Evolutionary conservation across 2,329 filamentous ascomycete genomes (phyloP).

Genomic region (Westerdykella ornata): DNA sequence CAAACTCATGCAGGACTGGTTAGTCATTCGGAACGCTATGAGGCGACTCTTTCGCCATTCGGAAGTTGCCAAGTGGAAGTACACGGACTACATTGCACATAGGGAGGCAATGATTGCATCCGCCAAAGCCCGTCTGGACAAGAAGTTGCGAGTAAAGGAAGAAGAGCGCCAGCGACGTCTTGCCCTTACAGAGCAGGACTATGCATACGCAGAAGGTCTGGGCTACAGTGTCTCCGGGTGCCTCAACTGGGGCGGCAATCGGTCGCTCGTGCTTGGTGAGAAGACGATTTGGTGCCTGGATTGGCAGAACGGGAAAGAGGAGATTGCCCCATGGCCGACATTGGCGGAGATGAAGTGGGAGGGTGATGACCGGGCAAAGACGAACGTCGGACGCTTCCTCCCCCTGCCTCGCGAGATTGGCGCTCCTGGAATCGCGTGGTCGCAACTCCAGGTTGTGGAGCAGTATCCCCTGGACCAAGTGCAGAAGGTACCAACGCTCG

Average conservation of each 20-base stretch:
- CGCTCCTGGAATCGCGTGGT: constrained; percentile 39
- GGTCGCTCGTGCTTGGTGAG: constrained; percentile 30
- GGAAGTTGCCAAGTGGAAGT: constrained; percentile 30
- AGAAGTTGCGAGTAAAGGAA: constrained; percentile 12
- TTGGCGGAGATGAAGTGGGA: constrained; percentile 43
- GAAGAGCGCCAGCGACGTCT: constrained; percentile 1
- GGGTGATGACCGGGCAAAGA: constrained; percentile 43
- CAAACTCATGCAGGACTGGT: constrained; percentile 22
- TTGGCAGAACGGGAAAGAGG: constrained; percentile 29
- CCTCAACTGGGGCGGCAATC: constrained; percentile 12
- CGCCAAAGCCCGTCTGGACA: constrained; percentile 11
- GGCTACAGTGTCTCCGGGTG: background rate
- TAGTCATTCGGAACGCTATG: constrained; percentile 31
- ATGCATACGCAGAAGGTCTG: background rate
- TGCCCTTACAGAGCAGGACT: background rate
- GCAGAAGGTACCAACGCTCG: constrained; percentile 30
- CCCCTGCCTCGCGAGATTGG: constrained; percentile 40
- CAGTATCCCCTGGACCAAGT: constrained; percentile 38
- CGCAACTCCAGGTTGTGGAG: constrained; percentile 34
- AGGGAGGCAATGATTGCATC: constrained; percentile 20
- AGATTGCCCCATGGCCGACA: constrained; percentile 39
- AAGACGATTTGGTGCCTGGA: constrained; percentile 38
- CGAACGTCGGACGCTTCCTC: constrained; percentile 38
- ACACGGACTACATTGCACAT: constrained; percentile 28
- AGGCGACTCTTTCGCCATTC: constrained; percentile 30